Conservation (phyloP, 805 yeast species). For the Wickerhamomyces subpelliculosus region DNA sequence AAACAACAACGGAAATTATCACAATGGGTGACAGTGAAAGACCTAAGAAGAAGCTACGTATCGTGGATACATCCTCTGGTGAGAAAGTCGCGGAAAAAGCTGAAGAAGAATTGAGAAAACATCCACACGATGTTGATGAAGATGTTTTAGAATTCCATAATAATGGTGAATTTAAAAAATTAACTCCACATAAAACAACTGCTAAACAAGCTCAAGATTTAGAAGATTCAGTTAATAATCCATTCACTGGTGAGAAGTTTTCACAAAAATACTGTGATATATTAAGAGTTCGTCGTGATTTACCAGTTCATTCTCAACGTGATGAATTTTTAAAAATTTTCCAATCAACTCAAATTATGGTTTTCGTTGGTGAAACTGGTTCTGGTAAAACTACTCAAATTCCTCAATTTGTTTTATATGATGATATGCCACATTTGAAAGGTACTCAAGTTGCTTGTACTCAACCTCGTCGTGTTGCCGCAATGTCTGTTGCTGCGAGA, state of each 20-base stretch:
- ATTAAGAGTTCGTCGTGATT: constrained; percentile 67
- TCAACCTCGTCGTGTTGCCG: constrained; percentile 96
- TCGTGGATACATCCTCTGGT: constrained; percentile 45
- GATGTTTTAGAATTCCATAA: constrained; percentile 47
- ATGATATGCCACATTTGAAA: constrained; percentile 82
- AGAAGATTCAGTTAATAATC: constrained; percentile 57
- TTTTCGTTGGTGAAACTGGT: constrained; percentile 98
- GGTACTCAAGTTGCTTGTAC: constrained; percentile 93
- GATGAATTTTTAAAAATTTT: constrained; percentile 79
- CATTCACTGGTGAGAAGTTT: constrained; percentile 68
- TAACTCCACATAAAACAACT: constrained; percentile 58
- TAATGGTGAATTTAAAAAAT: constrained; percentile 53
- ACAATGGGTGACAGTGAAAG: constrained; percentile 25
- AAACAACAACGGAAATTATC: no score
- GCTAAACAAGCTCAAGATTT: constrained; percentile 52
- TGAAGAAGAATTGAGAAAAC: constrained; percentile 42
- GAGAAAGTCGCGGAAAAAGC: constrained; percentile 64
- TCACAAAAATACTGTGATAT: constrained; percentile 70
- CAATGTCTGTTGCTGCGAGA: constrained; percentile 96
- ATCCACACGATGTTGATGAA: constrained; percentile 36
- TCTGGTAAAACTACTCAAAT: constrained; percentile 98
- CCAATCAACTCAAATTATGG: constrained; percentile 90
- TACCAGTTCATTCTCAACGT: constrained; percentile 93
- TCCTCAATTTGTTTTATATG: constrained; percentile 88
- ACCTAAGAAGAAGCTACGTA: constrained; percentile 43